Evolutionary conservation across 148 eudicot species (phyloP), one percentile per base, ranked within the genome.

Genomic region (Polygonum maritimum): DNA sequence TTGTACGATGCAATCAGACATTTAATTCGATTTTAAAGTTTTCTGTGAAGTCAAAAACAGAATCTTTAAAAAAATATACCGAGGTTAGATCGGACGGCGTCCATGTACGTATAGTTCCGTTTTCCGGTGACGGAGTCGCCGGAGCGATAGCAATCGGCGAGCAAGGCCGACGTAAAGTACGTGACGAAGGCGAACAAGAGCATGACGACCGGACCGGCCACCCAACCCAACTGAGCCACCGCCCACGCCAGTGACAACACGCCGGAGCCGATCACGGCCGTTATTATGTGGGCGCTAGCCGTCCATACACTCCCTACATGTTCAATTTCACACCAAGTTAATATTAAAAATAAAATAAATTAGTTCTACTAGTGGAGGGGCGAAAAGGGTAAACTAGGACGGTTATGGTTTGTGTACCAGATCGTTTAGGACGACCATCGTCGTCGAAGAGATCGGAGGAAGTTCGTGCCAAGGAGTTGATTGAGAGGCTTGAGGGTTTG

Each of bases 21-120:
- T 48, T 48, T 1, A 13, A 52, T 52, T 52, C 16, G 5, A 52
- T 26, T 22, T 71, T 48, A 10, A 3, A 12, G 16, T 48, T 74
- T 48, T 74, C 21, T 33, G 35, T 36, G 1, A 26, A 73, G 13
- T 14, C 51, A 73, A 36, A 73, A 45, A 44, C 19, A 73, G 10
- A 51, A 6, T 4, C 4, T 18, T 31, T 10, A 54, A 54, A 6
- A 19, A n/a, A 21, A 54, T 5, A 8, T 44, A 62, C 71, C 60
- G 19, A 78, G 36, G 21, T 55, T 51, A 16, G 79, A 51, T 11
- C 75, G 49, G 39, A 78, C 79, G 11, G 54, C 75, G 16, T 78
- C 79, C 79, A 78, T 78, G 52, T 78, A 78, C 41, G 79, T 78
- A 75, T 71, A 71, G 75, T 78, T 78, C 6, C 79, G 26, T 63